Percentiles rank a stretch among this genome's conserved stretches.
phyloP scores from a whole-genome alignment of 106 monocot genomes.

The Dendrobium chrysotoxum region DNA sequence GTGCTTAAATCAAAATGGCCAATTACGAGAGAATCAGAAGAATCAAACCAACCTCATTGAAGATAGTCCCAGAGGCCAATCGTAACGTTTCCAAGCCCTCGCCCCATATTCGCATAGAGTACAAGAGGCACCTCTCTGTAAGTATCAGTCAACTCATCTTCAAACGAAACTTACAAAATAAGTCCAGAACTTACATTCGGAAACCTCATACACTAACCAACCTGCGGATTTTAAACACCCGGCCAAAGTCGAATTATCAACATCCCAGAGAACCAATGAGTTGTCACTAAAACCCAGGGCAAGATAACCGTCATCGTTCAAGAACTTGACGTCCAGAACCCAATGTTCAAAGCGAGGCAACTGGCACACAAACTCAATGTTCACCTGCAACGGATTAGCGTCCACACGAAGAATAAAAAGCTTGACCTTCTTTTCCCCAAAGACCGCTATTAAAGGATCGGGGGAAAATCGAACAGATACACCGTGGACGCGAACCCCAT shows the following conservation, averaged over 20 bases:
- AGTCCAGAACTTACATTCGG: neutral
- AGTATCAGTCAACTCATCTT: neutral
- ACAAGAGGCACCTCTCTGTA: constrained; percentile 80
- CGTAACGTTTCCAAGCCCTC: constrained; percentile 33
- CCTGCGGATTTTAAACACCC: constrained; percentile 56
- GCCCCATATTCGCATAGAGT: constrained; percentile 85
- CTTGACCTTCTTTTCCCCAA: constrained; percentile 72
- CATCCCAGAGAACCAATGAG: constrained; percentile 82
- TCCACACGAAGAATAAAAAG: constrained; percentile 26
- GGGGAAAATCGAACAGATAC: constrained; percentile 21
- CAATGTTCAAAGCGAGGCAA: constrained; percentile 87
- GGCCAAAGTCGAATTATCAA: constrained; percentile 8
- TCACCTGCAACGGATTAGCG: neutral
- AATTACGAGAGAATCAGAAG: neutral
- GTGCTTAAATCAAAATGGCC: neutral
- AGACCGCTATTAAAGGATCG: constrained; percentile 40
- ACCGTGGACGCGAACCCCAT: constrained; percentile 82
- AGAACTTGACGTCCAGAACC: constrained; percentile 69
- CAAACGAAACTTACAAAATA: neutral
- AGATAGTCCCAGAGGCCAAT: constrained; percentile 87
- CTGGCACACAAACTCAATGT: constrained; percentile 31
- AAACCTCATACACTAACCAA: constrained; percentile 8
- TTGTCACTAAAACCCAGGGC: constrained; percentile 87
- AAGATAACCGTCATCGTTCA: constrained; percentile 50
- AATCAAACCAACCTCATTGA: constrained; percentile 51